Evolutionary conservation across 1,284 basidiomycete genomes (phyloP).

Genomic region (Malassezia sympodialis): DNA sequence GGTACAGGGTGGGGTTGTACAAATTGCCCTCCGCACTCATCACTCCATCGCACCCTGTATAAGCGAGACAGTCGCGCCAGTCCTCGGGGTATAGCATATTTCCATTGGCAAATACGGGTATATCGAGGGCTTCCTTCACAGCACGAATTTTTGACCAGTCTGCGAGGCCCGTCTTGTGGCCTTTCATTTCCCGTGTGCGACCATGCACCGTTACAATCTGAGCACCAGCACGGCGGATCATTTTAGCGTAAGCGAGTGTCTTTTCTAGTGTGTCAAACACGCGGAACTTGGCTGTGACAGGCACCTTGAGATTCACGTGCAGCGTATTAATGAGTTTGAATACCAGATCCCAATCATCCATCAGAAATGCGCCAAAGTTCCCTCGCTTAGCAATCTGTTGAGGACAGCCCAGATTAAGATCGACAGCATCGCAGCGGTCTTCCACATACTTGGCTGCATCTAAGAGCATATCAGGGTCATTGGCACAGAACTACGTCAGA

Average conservation of each 20-base stretch:
- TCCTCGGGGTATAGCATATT: conserved; percentile 80
- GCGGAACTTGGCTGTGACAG: conserved; percentile 92
- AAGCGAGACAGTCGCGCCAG: conserved; percentile 63
- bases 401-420: conserved; percentile 82
- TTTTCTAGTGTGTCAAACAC: conserved; percentile 75
- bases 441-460: conserved; percentile 33
- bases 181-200: conserved; percentile 78
- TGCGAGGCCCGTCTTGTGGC: conserved; percentile 64
- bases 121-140: conserved; percentile 73
- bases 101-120: conserved; percentile 96
- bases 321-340: conserved; percentile 37
- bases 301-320: conserved; percentile 70
- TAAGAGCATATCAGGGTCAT: conserved; percentile 65
- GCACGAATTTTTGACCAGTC: conserved; percentile 71
- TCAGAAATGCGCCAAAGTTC: conserved; percentile 77
- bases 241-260: conserved; percentile 83
- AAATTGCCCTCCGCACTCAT: conserved; percentile 94
- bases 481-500: conserved; percentile 64
- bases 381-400: conserved; percentile 86
- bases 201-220: conserved; percentile 93
- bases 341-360: conserved; percentile 80
- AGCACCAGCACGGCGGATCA: conserved; percentile 88
- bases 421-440: conserved; percentile 63
- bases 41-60: conserved; percentile 78
- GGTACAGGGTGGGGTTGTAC: conserved; percentile 81